Evolutionary conservation across 768 basidiomycete species (phyloP), one percentile per base, ranked within the genome.

Genomic region (Amanita jacksonii): DNA sequence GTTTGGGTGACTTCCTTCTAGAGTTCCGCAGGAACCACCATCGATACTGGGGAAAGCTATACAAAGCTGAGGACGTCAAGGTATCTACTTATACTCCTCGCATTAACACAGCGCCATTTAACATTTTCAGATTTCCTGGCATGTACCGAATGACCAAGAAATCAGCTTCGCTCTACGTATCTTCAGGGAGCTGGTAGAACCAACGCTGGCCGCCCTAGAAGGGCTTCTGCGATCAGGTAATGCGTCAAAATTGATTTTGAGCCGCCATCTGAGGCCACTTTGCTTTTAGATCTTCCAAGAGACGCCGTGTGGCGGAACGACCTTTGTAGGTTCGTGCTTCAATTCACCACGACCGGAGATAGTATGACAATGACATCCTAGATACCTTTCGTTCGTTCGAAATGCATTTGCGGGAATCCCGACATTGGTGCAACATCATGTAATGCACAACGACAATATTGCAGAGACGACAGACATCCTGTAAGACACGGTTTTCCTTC

Each of bases 291-390:
- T 36, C 54, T 68, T 33, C 52, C 63, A 20, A 71, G 78, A 16
- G 73, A 84, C 58, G 71, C 73, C 12, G 50, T 71, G 12, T 92
- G 88, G 88, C 72, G 81, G 9, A 90, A 88, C 58, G 85, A 91
- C 50, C 88, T 91, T 55, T 91, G 88, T 64, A 74, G 87, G 73
- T 80, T 24, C 31, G 70, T 62, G n/a, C n/a, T n/a, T n/a, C n/a
- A n/a, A n/a, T n/a, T n/a, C n/a, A n/a, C n/a, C n/a, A n/a, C n/a
- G n/a, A n/a, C n/a, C 27, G 27, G 12, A 28, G 12, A 28, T 28
- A 9, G 34, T 36, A 12, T n/a, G 9, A 33, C 25, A 39, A 45
- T 44, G 30, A 45, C 13, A 6, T 22, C 15, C 9, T 42, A 84
- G 83, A 28, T 74, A 81, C 59, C 57, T 87, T 39, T 83, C 74